Evolutionary conservation across 805 yeast species (phyloP).

Genomic region (Sugiyamaella boreocaroliniensis): DNA sequence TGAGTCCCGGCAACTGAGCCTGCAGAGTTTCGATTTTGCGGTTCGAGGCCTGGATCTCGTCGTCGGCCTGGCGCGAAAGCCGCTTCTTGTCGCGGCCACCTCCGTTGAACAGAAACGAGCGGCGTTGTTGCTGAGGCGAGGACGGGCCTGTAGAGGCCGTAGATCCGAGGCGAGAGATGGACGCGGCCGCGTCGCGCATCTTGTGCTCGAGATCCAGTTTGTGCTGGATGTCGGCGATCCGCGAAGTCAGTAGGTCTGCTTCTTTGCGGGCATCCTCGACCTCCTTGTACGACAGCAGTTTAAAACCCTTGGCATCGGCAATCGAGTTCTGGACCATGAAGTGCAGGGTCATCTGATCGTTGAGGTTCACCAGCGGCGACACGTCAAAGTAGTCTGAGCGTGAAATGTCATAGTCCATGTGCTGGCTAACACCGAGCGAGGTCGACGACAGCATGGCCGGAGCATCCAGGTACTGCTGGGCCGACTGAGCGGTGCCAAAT

Average conservation of each 20-base stretch:
- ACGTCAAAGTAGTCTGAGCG: conserved; percentile 17
- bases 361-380: conserved; percentile 21
- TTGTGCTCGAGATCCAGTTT: conserved; percentile 22
- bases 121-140: conserved; percentile 2
- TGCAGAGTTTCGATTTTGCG: conserved; percentile 15
- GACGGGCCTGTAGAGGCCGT: conserved; percentile 3
- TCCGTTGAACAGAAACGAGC: conserved; percentile 10
- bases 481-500: conserved; percentile 13
- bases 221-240: conserved; percentile 16
- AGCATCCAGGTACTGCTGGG: conserved; percentile 20
- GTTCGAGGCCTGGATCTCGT: conserved; percentile 20
- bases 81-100: conserved; percentile 15
- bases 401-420: conserved; percentile 9
- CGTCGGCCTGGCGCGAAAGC: conserved; percentile 21
- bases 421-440: background rate
- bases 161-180: conserved; percentile 18
- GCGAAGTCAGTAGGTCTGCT: conserved; percentile 11
- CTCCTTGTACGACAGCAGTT: conserved; percentile 22
- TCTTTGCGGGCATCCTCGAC: conserved; percentile 20
- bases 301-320: conserved; percentile 22
- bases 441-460: conserved; percentile 10
- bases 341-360: conserved; percentile 22
- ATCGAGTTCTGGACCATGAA: conserved; percentile 25
- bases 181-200: conserved; percentile 23
- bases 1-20: conserved; percentile 10